Evolutionary conservation across 2,329 filamentous ascomycete species (phyloP).

Genomic region (Fusarium musae): DNA sequence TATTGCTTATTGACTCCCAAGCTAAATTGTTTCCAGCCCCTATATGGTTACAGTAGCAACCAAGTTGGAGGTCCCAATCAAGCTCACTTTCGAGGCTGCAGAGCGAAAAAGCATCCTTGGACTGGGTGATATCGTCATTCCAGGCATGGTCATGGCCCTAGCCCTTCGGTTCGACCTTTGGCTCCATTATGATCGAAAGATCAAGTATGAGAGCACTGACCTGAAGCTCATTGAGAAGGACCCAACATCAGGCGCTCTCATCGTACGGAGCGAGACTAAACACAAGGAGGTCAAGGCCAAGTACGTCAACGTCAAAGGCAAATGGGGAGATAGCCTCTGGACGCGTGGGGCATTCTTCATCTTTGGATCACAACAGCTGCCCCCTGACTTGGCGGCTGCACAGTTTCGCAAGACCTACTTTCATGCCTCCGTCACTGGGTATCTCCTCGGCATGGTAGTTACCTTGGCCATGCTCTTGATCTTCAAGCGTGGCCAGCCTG

Average conservation of each 20-base stretch:
- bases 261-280: conserved; percentile 53
- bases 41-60: conserved; percentile 91
- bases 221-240: conserved; percentile 51
- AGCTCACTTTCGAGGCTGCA: conserved; percentile 79
- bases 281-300: conserved; percentile 61
- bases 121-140: conserved; percentile 92
- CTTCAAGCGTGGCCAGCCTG: conserved; percentile 86
- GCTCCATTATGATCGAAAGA: conserved; percentile 79
- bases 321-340: conserved; percentile 90
- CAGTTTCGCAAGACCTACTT: conserved; percentile 89
- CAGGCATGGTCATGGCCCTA: conserved; percentile 88
- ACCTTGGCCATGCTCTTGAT: conserved; percentile 82
- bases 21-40: conserved; percentile 61
- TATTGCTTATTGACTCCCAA: neutral
- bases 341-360: conserved; percentile 54
- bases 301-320: conserved; percentile 71
- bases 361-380: conserved; percentile 38
- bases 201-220: conserved; percentile 57
- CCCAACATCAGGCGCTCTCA: conserved; percentile 47
- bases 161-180: conserved; percentile 93
- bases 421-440: conserved; percentile 78
- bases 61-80: conserved; percentile 90
- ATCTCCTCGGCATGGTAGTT: conserved; percentile 78
- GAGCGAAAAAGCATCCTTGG: conserved; percentile 84
- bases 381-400: conserved; percentile 52